phyloP scores from a whole-genome alignment of 306 rosid species.

The Rubus idaeus region DNA sequence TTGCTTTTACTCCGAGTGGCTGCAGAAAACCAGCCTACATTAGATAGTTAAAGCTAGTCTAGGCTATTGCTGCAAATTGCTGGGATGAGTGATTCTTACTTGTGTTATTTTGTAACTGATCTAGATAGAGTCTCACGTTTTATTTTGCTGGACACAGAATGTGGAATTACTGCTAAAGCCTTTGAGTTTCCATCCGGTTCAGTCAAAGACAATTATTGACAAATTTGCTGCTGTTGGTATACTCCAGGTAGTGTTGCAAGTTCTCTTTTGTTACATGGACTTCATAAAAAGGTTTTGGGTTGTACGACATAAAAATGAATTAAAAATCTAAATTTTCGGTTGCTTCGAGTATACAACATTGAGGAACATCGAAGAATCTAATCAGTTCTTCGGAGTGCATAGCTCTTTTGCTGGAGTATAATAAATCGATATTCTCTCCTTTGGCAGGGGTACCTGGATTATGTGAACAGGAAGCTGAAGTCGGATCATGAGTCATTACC shows the following conservation, averaged over 20 bases:
- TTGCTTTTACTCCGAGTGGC: background rate
- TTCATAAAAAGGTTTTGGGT: background rate
- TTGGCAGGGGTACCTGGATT: constrained; percentile 80
- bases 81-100: background rate
- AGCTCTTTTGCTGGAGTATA: background rate
- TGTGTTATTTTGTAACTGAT: background rate
- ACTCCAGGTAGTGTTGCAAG: constrained; percentile 59
- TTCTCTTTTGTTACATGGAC: background rate
- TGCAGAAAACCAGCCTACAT: background rate
- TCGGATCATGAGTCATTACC: constrained; percentile 17
- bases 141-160: constrained; percentile 42
- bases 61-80: background rate
- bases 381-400: background rate
- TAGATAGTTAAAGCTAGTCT: background rate
- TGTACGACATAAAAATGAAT: background rate
- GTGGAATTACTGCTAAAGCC: constrained; percentile 59
- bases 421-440: constrained; percentile 13
- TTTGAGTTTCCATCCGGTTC: constrained; percentile 47
- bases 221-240: constrained; percentile 96
- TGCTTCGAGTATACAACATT: background rate
- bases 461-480: constrained; percentile 53
- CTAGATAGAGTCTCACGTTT: constrained; percentile 13
- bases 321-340: background rate
- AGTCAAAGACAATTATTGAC: constrained; percentile 60
- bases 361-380: background rate